Percentiles rank a stretch among this genome's conserved stretches.
Conservation (phyloP, 331 rosid species). For the Phaseolus coccineus region DNA sequence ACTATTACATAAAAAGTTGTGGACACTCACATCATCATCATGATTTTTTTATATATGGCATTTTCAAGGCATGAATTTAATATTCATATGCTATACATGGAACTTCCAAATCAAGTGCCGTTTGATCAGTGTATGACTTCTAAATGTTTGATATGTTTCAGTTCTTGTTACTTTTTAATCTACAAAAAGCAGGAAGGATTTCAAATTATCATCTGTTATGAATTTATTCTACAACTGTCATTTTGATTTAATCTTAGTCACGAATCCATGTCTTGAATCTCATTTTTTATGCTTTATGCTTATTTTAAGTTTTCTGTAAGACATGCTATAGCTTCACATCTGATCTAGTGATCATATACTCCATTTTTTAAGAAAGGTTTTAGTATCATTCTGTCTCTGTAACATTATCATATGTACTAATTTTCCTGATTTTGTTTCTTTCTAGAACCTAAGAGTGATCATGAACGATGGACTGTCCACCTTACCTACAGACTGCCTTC, state of each 20-base stretch:
- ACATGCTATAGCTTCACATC: slow-evolving; percentile 10
- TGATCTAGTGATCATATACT: slow-evolving; percentile 25
- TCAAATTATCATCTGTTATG: not conserved
- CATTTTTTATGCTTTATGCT: slow-evolving; percentile 10
- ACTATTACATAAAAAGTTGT: slow-evolving; percentile 11
- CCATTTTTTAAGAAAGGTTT: not conserved
- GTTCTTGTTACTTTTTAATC: slow-evolving; percentile 17
- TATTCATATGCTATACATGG: not conserved
- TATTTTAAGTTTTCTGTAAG: slow-evolving; percentile 8
- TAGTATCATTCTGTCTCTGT: slow-evolving; percentile 10
- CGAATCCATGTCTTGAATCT: slow-evolving; percentile 18
- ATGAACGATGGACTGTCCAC: slow-evolving; percentile 94
- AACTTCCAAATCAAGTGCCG: not conserved
- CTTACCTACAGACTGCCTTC: slow-evolving; percentile 87
- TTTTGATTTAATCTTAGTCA: slow-evolving; percentile 14
- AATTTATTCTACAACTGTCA: slow-evolving; percentile 27
- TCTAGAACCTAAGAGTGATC: slow-evolving; percentile 82
- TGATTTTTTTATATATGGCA: not conserved
- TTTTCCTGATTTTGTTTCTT: slow-evolving; percentile 43
- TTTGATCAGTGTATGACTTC: not conserved
- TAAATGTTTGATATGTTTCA: not conserved
- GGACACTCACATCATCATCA: not conserved
- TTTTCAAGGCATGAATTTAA: slow-evolving; percentile 3
- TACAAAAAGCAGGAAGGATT: slow-evolving; percentile 11
- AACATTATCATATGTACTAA: slow-evolving; percentile 30